Base-by-base conservation (phyloP, 352 stramenopile species). In the Globisporangium viniferum region DNA sequence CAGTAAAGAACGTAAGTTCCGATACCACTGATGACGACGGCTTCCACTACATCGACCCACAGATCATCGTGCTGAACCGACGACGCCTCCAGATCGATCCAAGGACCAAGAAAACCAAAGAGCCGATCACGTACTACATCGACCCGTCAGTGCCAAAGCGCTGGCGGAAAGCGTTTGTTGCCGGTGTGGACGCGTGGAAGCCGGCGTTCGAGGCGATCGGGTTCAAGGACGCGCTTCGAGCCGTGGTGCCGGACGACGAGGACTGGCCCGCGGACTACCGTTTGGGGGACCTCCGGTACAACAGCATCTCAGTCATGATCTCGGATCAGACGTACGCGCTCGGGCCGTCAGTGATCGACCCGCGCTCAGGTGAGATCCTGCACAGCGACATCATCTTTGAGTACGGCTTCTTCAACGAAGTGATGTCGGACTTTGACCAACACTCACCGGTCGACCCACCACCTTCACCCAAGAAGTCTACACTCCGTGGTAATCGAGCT, bases 371-470 rank as follows among this genome's bases (percentile, higher is more conserved):
- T 0, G 89, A 97, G 77, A 97, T 96, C 36, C 72, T 97, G 8
- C 82, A 93, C 72, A 94, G 84, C 63, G 82, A 92, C 62, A 96
- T 97, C 62, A 73, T 88, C 9, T 94, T 97, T 35, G 88, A 93
- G 61, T 92, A 92, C 66, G 89, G 88, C 0, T 97, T 95, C 73
- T 89, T 96, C 66, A 79, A 94, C 35, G 76, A 78, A 27, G 88
- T 81, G 2, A 78, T 93, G 59, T 15, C 61, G 6, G 74, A 86
- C 46, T 90, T 93, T 44, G 76, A 86, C 56, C 7, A 85, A 20
- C 66, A 70, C 41, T 87, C 82, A 1, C 74, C 75, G 9, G 68
- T 82, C n/a, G 66, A 68, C 10, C 72, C 79, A 10, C 75, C 76
- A 20, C 5, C 14, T 48, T n/a, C 41, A 48, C 3, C 41, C 8